A percentile compares a stretch with the other conserved stretches of the same genome.
These are phyloP conservation scores for Quaeritorhiza haematococci DNA, from an alignment of 371 early-diverging fungal genomes.

Conservation along the genomic window DNA sequence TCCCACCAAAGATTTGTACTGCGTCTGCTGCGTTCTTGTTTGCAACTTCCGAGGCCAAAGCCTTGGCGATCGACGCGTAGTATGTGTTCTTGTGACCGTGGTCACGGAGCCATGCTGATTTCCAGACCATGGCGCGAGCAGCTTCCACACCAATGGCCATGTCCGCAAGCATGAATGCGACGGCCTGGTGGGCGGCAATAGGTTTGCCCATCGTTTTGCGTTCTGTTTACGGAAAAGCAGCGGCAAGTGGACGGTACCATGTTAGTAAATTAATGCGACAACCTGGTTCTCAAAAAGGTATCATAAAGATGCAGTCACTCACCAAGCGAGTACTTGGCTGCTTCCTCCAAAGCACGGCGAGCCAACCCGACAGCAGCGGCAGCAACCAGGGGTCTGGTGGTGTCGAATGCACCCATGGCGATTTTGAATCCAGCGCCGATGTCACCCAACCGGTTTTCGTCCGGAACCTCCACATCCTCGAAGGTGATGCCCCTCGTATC, in stretches of 20 bases:
- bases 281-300: too few relatives aligned
- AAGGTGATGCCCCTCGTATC: conserved; percentile 94
- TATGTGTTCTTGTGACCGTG: conserved; percentile 83
- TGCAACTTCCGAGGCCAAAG: conserved; percentile 88
- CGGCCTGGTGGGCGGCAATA: conserved; percentile 87
- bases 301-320: too few relatives aligned
- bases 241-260: not conserved
- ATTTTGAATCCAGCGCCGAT: conserved; percentile 88
- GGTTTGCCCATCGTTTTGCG: conserved; percentile 94
- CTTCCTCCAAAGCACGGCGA: conserved; percentile 91
- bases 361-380: conserved; percentile 89
- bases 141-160: conserved; percentile 89
- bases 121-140: conserved; percentile 82
- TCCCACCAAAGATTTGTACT: conserved; percentile 95
- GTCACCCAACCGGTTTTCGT: conserved; percentile 61
- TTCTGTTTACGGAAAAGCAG: conserved; percentile 37
- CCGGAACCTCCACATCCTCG: conserved; percentile 89
- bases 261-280: too few relatives aligned
- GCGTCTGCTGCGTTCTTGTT: conserved; percentile 93
- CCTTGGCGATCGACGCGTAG: conserved; percentile 93
- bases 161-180: conserved; percentile 94
- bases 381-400: conserved; percentile 89
- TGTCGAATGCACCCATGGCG: conserved; percentile 96
- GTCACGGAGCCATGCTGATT: conserved; percentile 81
- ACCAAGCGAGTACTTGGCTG: conserved; percentile 73